Evolutionary conservation across 441 rosid genomes (phyloP).

Genomic region (Pelargonium cotyledonis): DNA sequence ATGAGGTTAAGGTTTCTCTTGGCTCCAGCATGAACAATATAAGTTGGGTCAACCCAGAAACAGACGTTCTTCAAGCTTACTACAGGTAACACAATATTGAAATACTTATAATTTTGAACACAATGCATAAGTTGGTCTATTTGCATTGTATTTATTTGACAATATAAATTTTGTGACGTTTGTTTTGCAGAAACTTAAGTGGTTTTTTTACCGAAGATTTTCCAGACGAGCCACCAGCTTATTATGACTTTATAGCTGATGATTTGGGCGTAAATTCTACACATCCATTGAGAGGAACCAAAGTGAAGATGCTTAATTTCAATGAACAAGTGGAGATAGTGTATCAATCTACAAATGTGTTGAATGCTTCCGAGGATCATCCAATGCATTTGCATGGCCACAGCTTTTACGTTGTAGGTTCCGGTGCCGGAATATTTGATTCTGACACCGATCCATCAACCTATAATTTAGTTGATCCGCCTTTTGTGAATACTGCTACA

Average conservation of each 20-base stretch:
- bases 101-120: no score
- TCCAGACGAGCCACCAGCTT: slow-evolving; percentile 26
- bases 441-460: slow-evolving; percentile 7
- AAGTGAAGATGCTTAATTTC: slow-evolving; percentile 15
- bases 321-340: slow-evolving; percentile 19
- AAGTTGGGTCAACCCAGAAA: no score
- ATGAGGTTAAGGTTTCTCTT: no score
- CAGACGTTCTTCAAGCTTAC: no score
- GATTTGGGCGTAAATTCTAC: background rate
- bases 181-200: no score
- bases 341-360: slow-evolving; percentile 20
- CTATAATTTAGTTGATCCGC: slow-evolving; percentile 25
- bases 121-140: no score
- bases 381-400: slow-evolving; percentile 25
- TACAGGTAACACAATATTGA: no score
- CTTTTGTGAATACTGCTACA: slow-evolving; percentile 15
- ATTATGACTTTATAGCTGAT: slow-evolving; percentile 29
- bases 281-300: slow-evolving; percentile 9
- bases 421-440: slow-evolving; percentile 21
- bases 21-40: no score
- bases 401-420: slow-evolving; percentile 17
- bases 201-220: slow-evolving; percentile 36
- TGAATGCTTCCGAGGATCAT: slow-evolving; percentile 21
- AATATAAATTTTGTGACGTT: no score
- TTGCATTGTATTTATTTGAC: no score